A percentile compares a stretch with the other conserved stretches of the same genome.
Conservation (phyloP, 2,329 filamentous ascomycete species). For the Ascochyta lentis region DNA sequence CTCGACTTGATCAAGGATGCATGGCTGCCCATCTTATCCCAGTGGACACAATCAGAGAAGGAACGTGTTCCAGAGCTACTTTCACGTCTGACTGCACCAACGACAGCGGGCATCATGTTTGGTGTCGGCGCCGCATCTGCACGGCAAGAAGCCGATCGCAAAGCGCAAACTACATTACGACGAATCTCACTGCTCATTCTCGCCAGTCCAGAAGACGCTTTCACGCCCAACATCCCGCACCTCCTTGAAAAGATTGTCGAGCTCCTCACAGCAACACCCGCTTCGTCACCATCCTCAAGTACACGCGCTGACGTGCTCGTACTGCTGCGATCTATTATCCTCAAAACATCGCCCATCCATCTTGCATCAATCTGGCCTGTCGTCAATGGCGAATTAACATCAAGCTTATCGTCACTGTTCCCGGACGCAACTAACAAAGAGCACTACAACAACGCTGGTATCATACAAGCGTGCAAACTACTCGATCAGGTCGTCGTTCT, state of each 20-base stretch:
- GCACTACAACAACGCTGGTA: constrained; percentile 75
- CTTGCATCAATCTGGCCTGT: constrained; percentile 88
- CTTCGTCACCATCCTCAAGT: constrained; percentile 88
- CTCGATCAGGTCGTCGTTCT: constrained; percentile 86
- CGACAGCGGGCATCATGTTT: constrained; percentile 95
- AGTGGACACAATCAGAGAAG: constrained; percentile 87
- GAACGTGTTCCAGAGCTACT: constrained; percentile 85
- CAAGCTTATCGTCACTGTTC: constrained; percentile 76
- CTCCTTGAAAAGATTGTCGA: constrained; percentile 87
- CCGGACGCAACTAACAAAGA: constrained; percentile 73
- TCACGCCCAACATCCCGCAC: constrained; percentile 74
- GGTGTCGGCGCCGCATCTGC: constrained; percentile 96
- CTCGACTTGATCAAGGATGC: constrained; percentile 69
- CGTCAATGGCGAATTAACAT: constrained; percentile 83
- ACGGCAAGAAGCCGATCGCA: constrained; percentile 91
- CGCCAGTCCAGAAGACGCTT: constrained; percentile 77
- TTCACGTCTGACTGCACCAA: constrained; percentile 78
- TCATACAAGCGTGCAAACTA: constrained; percentile 92
- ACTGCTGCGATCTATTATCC: constrained; percentile 79
- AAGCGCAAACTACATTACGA: constrained; percentile 87
- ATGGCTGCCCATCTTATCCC: constrained; percentile 84
- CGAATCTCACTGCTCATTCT: constrained; percentile 81
- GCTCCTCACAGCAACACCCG: constrained; percentile 79
- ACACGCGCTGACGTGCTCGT: constrained; percentile 91
- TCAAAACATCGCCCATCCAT: constrained; percentile 80